Percentiles rank a stretch among this genome's conserved stretches.
These are phyloP conservation scores for Phytophthora cryptogea DNA, from an alignment of 352 stramenopile genomes.

Conservation along the genomic window DNA sequence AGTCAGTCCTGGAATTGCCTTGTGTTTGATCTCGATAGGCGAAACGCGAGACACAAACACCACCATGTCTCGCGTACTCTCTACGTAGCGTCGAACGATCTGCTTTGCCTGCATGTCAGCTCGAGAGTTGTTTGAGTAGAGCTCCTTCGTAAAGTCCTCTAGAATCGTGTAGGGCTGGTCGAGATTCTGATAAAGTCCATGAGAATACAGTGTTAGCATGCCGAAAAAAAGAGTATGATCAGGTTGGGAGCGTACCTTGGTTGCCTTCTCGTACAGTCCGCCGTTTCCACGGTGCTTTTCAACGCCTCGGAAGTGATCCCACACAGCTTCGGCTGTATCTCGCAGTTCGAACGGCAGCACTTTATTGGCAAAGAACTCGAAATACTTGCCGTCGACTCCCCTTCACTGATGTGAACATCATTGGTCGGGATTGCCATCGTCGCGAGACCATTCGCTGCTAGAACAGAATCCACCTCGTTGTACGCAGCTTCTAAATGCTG, in stretches of 20 bases:
- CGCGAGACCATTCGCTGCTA: conserved; percentile 21
- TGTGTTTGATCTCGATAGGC: conserved; percentile 10
- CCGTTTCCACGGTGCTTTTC: conserved; percentile 25
- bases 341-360: conserved; percentile 18
- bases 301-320: conserved; percentile 25
- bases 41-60: conserved; percentile 8
- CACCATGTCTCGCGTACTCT: conserved; percentile 25
- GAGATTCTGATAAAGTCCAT: conserved; percentile 2
- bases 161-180: conserved; percentile 45
- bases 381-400: conserved; percentile 22
- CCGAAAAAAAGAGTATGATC: background rate
- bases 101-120: conserved; percentile 44
- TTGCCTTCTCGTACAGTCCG: conserved; percentile 23
- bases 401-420: conserved; percentile 24
- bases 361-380: conserved; percentile 33
- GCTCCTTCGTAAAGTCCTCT: conserved; percentile 46
- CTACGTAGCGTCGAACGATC: conserved; percentile 43
- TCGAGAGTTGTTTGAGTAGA: conserved; percentile 36
- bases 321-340: conserved; percentile 17
- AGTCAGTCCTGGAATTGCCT: conserved; percentile 3
- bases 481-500: conserved; percentile 15
- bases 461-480: conserved; percentile 17
- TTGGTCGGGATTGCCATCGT: conserved; percentile 1
- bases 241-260: conserved; percentile 7
- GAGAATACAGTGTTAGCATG: background rate